Evolutionary conservation across 345 rosid species (phyloP).

Genomic region (Eucalyptus curtisii): DNA sequence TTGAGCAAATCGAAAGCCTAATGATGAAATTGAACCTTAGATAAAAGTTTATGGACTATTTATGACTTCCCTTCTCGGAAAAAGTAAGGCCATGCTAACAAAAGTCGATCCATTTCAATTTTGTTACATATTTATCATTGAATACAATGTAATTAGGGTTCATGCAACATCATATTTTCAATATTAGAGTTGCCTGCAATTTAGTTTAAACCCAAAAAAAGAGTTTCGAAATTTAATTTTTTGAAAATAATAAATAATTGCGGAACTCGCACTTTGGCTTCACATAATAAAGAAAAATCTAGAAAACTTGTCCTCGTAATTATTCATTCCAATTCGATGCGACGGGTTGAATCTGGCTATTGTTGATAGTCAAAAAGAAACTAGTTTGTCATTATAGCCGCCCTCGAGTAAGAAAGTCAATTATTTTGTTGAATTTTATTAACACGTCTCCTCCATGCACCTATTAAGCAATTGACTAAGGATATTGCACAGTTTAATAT

Average conservation of each 20-base stretch:
- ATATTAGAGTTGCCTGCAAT: background rate
- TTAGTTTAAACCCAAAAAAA: background rate
- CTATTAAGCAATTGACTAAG: background rate
- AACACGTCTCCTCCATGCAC: background rate
- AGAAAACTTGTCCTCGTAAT: accelerated
- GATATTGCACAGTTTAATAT: background rate
- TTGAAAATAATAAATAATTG: background rate
- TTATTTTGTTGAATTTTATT: background rate
- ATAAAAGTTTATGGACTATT: too few species aligned
- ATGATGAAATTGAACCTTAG: too few species aligned
- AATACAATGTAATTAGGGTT: background rate
- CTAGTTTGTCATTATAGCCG: background rate
- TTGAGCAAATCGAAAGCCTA: too few species aligned
- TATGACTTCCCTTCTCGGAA: accelerated
- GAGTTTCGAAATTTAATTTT: accelerated
- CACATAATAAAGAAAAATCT: background rate
- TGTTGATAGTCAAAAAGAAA: background rate
- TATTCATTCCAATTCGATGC: background rate
- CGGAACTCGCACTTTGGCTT: background rate
- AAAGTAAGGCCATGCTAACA: background rate
- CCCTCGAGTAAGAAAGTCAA: background rate
- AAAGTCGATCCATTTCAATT: accelerated
- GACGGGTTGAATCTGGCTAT: background rate
- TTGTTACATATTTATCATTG: accelerated
- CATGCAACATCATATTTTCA: background rate